Percentiles rank a stretch among this genome's conserved stretches.
Conservation (phyloP, 768 basidiomycete species). For the Termitomyces sp. region DNA sequence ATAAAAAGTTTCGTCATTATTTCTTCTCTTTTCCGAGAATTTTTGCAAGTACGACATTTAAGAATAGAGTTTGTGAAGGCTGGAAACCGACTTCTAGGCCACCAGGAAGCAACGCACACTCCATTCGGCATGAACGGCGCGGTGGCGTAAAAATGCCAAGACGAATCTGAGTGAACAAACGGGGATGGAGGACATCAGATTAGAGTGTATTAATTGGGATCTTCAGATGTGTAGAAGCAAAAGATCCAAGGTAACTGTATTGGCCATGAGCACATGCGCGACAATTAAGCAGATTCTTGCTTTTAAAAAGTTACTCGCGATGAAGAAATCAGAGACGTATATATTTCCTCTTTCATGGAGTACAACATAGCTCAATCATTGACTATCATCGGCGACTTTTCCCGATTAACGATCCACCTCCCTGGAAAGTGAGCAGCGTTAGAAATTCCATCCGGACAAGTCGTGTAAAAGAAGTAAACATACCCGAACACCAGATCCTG, state of each 20-base stretch:
- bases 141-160: background rate
- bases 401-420: slow-evolving; percentile 19
- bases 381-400: background rate
- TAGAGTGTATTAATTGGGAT: background rate
- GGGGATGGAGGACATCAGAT: background rate
- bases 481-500: slow-evolving; percentile 93
- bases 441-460: background rate
- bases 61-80: background rate
- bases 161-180: background rate
- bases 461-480: slow-evolving; percentile 26
- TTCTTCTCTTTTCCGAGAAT: background rate
- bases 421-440: slow-evolving; percentile 3
- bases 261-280: background rate
- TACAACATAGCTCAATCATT: background rate
- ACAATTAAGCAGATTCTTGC: background rate
- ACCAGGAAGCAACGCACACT: background rate
- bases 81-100: background rate
- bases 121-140: background rate
- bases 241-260: background rate
- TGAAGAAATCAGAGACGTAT: background rate
- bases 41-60: background rate
- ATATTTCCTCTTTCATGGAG: background rate
- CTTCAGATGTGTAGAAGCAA: background rate
- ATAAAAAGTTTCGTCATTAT: background rate
- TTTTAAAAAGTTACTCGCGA: background rate